Evolutionary conservation across 208 protist species (phyloP), one percentile per base, ranked within the genome.

Genomic region (Trichomonas gallinae): DNA sequence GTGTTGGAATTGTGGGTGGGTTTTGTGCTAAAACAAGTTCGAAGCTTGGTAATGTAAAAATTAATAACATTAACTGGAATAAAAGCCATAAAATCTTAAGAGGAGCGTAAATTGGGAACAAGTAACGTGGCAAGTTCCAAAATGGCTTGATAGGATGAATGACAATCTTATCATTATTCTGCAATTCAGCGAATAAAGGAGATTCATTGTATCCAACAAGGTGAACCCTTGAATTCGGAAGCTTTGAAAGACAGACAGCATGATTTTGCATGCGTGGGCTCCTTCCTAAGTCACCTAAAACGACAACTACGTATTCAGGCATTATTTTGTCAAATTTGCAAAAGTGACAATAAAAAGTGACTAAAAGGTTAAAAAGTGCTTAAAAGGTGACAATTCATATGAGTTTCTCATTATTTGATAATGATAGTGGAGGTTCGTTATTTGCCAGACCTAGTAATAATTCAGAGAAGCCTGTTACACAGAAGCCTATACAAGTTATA

Each of bases 191-290:
- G 26, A 96, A 82, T 34, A 96, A 45, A 15, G 45, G 51, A 21
- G n/a, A 45, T 82, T 96, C 93, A 82, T 45, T 34, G 63, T 82
- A 96, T 72, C 93, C 93, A 48, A 96, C 93, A 48, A 96, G 11
- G 36, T 96, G 93, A 42, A 96, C 93, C 4, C 63, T 49, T 9
- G 46, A 0, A 26, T 96, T 26, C 9, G 93, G 46, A n/a, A 81
- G 93, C 26, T 96, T 44, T 0, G 51, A 96, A 96, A 63, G 51
- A 34, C 49, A 96, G 34, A 96, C 51, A 6, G n/a, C 36, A 45
- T 96, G 93, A 13, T 81, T 63, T 82, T 96, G 93, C 93, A 96
- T 96, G 21, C 93, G 36, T 15, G 93, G 93, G 72, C 49, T 82
- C 44, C 93, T 44, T 31, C 93, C 93, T 81, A 96, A n/a, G 40